Evolutionary conservation across 2,329 filamentous ascomycete species (phyloP), one percentile per base, ranked within the genome.

Genomic region (Sordariomycetes sp.): DNA sequence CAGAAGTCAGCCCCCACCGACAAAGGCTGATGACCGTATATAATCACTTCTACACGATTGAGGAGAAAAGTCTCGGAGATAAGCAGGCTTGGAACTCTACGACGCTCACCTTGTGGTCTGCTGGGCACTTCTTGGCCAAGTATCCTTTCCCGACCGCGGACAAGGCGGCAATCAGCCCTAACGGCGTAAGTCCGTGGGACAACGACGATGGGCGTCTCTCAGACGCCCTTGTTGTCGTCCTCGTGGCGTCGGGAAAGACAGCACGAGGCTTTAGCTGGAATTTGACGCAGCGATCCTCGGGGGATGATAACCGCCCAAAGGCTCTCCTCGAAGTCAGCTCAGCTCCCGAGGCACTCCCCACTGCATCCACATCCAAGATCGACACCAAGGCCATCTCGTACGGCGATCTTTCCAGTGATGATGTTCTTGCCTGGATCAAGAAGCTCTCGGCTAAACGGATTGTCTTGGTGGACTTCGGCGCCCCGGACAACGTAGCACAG

Each of bases 41-140:
- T 44, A 70, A 70, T 46, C 55, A 55, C 11, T 68, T 65, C 39
- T 40, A 25, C 11, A 23, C 5, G 32, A 10, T 17, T 11, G 12
- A 7, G 12, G 18, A 24, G 9, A 35, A 39, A 20, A 21, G 29
- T n/a, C 29, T 21, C 16, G 9, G 14, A 8, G 32, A 35, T 20
- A 30, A 38, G 20, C 7, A 39, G 21, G 35, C 32, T 2, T 27
- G 25, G 28, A 36, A 34, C 19, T 25, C 36, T 6, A 40, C 50
- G 4, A 43, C 39, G 4, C 33, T 51, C 18, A 44, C 47, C 3
- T 42, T 46, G 20, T 51, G 44, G 30, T 21, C 30, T 4, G 44
- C 53, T 0, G 54, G 51, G 1, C 54, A 54, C 39, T 36, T 59
- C 7, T 39, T 63, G 15, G 47, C 44, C 17, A 28, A 46, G 12